phyloP scores from a whole-genome alignment of 768 basidiomycete species.

The Chalciporus pseudorubinellus region DNA sequence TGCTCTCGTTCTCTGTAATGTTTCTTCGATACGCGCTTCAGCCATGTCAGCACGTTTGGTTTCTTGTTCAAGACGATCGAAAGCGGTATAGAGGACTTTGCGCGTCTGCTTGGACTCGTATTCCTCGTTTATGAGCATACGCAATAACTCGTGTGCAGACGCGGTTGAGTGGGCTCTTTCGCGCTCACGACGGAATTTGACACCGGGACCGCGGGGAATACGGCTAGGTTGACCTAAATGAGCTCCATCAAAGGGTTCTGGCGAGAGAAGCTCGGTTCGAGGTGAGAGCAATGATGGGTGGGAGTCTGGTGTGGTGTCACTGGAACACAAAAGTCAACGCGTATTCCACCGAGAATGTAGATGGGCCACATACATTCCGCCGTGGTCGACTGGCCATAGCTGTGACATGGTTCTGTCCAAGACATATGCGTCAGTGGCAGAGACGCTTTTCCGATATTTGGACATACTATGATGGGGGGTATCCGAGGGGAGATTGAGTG shows the following conservation, averaged over 20 bases:
- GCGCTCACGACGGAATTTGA: slow-evolving; percentile 34
- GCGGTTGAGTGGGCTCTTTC: slow-evolving; percentile 33
- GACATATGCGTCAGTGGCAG: slow-evolving; percentile 6
- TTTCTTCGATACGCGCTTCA: slow-evolving; percentile 33
- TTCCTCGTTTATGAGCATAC: slow-evolving; percentile 39
- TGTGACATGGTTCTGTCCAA: slow-evolving; percentile 24
- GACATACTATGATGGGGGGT: slow-evolving; percentile 4
- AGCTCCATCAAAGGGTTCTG: slow-evolving; percentile 15
- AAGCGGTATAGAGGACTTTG: slow-evolving; percentile 35
- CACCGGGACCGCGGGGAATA: slow-evolving; percentile 28
- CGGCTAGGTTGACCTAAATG: slow-evolving; percentile 3
- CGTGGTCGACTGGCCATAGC: slow-evolving; percentile 17
- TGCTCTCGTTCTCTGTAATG: slow-evolving; percentile 26
- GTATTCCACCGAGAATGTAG: neutral
- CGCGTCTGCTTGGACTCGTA: slow-evolving; percentile 40
- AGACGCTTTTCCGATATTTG: neutral
- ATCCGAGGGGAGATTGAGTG: neutral
- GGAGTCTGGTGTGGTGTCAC: slow-evolving; percentile 24
- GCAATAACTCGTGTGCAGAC: slow-evolving; percentile 30
- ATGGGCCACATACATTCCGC: slow-evolving; percentile 19
- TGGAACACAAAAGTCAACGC: slow-evolving; percentile 2
- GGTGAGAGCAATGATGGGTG: slow-evolving; percentile 29
- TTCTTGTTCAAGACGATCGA: slow-evolving; percentile 39
- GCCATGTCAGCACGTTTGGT: slow-evolving; percentile 36
- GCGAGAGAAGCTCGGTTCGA: slow-evolving; percentile 28